Evolutionary conservation across 2,329 filamentous ascomycete species (phyloP).

Genomic region (Cladosporium sp.): DNA sequence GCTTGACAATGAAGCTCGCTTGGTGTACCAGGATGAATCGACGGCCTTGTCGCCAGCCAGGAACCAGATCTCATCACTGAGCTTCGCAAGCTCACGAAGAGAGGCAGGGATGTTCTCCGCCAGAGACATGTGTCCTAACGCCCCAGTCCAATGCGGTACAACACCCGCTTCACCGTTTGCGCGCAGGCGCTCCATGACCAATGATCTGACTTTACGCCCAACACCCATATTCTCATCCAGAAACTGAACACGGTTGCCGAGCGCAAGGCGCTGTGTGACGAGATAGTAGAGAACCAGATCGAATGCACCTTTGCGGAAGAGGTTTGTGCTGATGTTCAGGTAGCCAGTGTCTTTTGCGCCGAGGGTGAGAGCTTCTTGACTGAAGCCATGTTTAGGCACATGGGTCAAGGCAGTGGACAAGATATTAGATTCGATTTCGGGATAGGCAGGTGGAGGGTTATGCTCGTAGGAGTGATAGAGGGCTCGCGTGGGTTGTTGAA

Average conservation of each 20-base stretch:
- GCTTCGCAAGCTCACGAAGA: slow-evolving; percentile 69
- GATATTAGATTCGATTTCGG: slow-evolving; percentile 66
- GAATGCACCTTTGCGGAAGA: slow-evolving; percentile 77
- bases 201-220: slow-evolving; percentile 60
- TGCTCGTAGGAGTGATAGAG: slow-evolving; percentile 73
- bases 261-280: slow-evolving; percentile 58
- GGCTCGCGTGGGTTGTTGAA: slow-evolving; percentile 18
- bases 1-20: slow-evolving; percentile 57
- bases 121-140: slow-evolving; percentile 85
- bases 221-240: slow-evolving; percentile 41
- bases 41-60: slow-evolving; percentile 77
- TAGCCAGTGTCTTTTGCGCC: slow-evolving; percentile 84
- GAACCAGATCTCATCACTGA: slow-evolving; percentile 91
- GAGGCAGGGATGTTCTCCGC: slow-evolving; percentile 72
- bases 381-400: slow-evolving; percentile 81
- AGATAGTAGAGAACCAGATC: slow-evolving; percentile 78
- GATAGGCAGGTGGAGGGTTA: slow-evolving; percentile 60
- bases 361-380: slow-evolving; percentile 63
- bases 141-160: slow-evolving; percentile 81
- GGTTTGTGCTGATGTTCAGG: slow-evolving; percentile 76
- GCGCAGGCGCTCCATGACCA: slow-evolving; percentile 73
- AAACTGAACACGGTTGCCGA: slow-evolving; percentile 50
- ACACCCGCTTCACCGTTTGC: slow-evolving; percentile 62
- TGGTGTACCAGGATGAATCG: slow-evolving; percentile 85
- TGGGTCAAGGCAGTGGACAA: slow-evolving; percentile 76